Base-by-base conservation (phyloP, 2,329 filamentous ascomycete genomes). In the Nothophaeocryptopus gaeumannii region DNA sequence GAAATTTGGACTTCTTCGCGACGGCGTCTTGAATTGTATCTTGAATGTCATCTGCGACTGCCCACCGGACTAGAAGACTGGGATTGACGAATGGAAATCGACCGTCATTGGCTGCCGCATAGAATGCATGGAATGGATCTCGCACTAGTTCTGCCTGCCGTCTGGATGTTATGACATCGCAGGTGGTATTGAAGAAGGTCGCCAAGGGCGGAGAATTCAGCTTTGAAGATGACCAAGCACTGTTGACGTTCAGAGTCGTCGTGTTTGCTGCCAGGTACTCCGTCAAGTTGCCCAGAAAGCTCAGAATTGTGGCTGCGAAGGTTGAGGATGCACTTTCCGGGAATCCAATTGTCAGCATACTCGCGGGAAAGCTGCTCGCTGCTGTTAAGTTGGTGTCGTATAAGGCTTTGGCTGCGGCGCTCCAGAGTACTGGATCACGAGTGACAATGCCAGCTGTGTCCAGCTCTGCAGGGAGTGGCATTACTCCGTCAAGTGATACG, bases 51-150 rank as follows among this genome's bases (percentile, higher is more conserved):
- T 46, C 12, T 11, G 34, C 34, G 11, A 39, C 15, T 13, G 15
- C 20, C 44, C 44, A 46, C 7, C 36, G 15, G 44, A 39, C 36
- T 5, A 46, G 34, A 15, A 34, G 16, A 1, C 69, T 67, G 0
- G 76, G 75, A 43, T 77, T 70, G 32, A 78, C 66, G 44, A 76
- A 77, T 1, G 76, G 76, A 1, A 57, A 59, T 5, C 72, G 70
- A 2, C 73, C 74, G 26, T 68, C 64, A 45, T 76, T 60, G 2
- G 63, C 64, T 1, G 69, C 67, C 2, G 71, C 73, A 51, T 78
- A 78, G 51, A 74, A 73, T 5, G 63, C 64, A 40, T 74, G 75
- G 55, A 78, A 77, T 0, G 74, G 72, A 8, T 73, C 65, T 0
- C 71, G 67, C 31, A 78, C 65, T 3, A 70, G 69, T 11, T 55